Evolutionary conservation across 192 early-diverging fungal genomes (phyloP).

Genomic region (Backusella parvicylindrica): DNA sequence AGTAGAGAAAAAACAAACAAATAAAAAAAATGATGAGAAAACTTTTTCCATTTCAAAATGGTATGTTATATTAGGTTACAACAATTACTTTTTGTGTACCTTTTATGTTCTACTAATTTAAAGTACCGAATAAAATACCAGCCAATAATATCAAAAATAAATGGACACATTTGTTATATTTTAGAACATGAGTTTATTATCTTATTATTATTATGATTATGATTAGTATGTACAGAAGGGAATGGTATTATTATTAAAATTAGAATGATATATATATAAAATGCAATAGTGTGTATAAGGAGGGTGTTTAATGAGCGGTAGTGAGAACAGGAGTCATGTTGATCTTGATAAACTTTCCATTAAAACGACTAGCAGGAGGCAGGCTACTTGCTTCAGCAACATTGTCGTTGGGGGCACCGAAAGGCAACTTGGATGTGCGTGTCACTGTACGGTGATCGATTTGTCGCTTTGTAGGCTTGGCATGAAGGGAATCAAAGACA

Average conservation of each 20-base stretch:
- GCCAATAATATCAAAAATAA: not conserved
- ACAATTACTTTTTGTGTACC: not conserved
- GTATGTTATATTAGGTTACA: not conserved
- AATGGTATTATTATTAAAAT: not conserved
- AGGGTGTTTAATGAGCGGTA: not conserved
- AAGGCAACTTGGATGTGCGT: constrained; percentile 1
- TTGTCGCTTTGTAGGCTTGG: not conserved
- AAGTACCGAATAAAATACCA: not conserved
- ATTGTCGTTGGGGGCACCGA: not conserved
- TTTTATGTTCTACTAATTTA: not conserved
- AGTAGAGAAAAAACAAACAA: not conserved
- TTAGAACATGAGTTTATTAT: not conserved
- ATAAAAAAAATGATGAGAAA: not conserved
- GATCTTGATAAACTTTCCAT: not conserved
- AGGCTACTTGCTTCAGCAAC: constrained; percentile 12
- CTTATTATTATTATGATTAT: not conserved
- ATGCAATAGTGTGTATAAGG: not conserved
- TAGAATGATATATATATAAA: not conserved
- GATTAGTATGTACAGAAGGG: not conserved
- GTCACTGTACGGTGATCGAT: constrained; percentile 5
- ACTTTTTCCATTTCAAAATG: not conserved
- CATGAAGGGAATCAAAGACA: constrained; percentile 16
- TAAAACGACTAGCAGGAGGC: not conserved
- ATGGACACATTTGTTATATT: not conserved
- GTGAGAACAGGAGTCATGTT: not conserved